Base-by-base conservation (phyloP, 768 basidiomycete species). In the Boletus tylopilopsis region DNA sequence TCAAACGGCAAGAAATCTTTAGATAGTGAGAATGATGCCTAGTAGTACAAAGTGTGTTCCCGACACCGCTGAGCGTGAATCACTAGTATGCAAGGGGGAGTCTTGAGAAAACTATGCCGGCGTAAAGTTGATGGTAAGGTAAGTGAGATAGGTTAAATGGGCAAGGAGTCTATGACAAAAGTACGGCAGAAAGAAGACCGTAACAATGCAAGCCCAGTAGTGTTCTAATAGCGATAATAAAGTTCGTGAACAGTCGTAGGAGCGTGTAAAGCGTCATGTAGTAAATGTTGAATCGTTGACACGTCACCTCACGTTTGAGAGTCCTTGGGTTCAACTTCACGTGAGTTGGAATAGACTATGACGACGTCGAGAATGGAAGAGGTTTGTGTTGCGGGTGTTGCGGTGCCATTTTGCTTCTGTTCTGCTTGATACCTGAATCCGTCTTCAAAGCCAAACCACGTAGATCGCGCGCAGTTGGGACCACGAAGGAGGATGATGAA, bases 381-480 rank as follows among this genome's bases (percentile, higher is more conserved):
- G 1, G 36, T 43, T 41, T 51, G 49, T 11, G 45, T 49, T 4
- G 29, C 25, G 7, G 47, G 45, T 2, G 45, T 50, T 6, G 27
- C 24, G 5, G 32, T 40, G 18, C 13, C 44, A 15, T 11, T 19
- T 25, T 48, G 47, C 35, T 46, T 50, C 22, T 32, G 46, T n/a
- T 53, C 48, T 24, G 16, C 18, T 10, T 43, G 27, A 11, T 39
- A 39, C n/a, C 43, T 61, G 16, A 75, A 47, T 10, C 82, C 82
- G 18, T 82, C 82, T 57, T 82, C 73, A 55, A 78, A 84, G 16
- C 85, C 82, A 60, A 84, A 71, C 84, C 84, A 84, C 33, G 58
- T 54, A 41, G 51, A 47, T 45, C 73, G 63, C 34, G 57, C 49
- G 49, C 63, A 68, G 46, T 66, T 54, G 13, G 74, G 74, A 0